These are phyloP conservation scores for Stipa capillata DNA, from an alignment of 176 grass and related monocot genomes.

Conservation along the genomic window DNA sequence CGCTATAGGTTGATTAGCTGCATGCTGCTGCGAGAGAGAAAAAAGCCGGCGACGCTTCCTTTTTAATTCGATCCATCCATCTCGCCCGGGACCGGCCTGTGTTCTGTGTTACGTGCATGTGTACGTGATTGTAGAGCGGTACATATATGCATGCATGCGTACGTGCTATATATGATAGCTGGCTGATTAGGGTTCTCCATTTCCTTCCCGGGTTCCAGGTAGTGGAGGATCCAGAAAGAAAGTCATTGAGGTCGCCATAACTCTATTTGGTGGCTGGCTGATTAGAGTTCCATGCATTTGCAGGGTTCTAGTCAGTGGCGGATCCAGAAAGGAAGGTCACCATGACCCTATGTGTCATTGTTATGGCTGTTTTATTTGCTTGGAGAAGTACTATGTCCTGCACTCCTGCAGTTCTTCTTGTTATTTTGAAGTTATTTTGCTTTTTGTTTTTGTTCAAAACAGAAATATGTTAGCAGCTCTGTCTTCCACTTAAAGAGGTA, in stretches of 20 bases:
- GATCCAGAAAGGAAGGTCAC: neutral
- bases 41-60: neutral
- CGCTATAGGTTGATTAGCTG: neutral
- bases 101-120: neutral
- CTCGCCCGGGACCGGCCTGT: neutral
- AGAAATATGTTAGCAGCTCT: too few relatives aligned
- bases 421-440: too few relatives aligned
- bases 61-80: neutral
- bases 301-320: neutral
- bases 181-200: too few relatives aligned
- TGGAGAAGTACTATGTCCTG: too few relatives aligned
- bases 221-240: neutral
- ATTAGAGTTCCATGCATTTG: neutral
- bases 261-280: neutral
- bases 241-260: neutral
- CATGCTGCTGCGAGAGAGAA: neutral
- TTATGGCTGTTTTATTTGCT: too few relatives aligned
- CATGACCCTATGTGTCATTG: too few relatives aligned
- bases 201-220: neutral
- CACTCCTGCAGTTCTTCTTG: too few relatives aligned
- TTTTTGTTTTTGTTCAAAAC: too few relatives aligned
- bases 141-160: neutral
- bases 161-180: neutral
- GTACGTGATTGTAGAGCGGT: neutral
- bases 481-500: too few relatives aligned